phyloP scores from a whole-genome alignment of 2,329 filamentous ascomycete species.

The Fusarium palustre region DNA sequence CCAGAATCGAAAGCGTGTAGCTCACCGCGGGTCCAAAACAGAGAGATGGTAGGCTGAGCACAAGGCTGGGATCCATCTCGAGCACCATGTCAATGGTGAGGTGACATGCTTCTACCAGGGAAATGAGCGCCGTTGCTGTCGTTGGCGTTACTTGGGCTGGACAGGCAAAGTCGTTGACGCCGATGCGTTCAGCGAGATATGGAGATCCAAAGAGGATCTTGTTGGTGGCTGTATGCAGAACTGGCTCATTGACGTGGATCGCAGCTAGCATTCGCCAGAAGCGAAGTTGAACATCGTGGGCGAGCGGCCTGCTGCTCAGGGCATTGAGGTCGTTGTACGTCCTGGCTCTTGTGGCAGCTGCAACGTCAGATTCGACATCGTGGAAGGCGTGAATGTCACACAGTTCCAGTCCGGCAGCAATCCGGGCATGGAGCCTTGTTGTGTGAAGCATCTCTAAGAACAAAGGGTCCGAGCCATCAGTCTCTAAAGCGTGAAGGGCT shows the following conservation, averaged over 20 bases:
- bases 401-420: slow-evolving; percentile 4
- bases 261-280: slow-evolving; percentile 28
- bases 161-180: slow-evolving; percentile 23
- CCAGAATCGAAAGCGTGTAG: slow-evolving; percentile 33
- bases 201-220: slow-evolving; percentile 27
- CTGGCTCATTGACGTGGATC: slow-evolving; percentile 22
- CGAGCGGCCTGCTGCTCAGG: slow-evolving; percentile 18
- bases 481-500: slow-evolving; percentile 14
- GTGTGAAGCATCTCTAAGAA: slow-evolving; percentile 28
- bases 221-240: slow-evolving; percentile 27
- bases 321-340: neutral
- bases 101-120: slow-evolving; percentile 30
- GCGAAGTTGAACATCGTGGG: slow-evolving; percentile 9
- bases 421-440: slow-evolving; percentile 12
- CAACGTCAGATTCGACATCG: slow-evolving; percentile 3
- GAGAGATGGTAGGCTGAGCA: slow-evolving; percentile 26
- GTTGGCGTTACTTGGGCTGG: slow-evolving; percentile 4
- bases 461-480: neutral
- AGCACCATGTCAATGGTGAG: slow-evolving; percentile 21
- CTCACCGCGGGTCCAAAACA: slow-evolving; percentile 32
- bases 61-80: slow-evolving; percentile 8
- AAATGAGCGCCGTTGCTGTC: slow-evolving; percentile 8
- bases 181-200: slow-evolving; percentile 25
- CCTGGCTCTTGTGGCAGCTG: neutral
- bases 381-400: slow-evolving; percentile 14